Percentiles rank a stretch among this genome's conserved stretches.
Evolutionary conservation across 1,284 basidiomycete species (phyloP).

Genomic region (Trichosporon sp.): DNA sequence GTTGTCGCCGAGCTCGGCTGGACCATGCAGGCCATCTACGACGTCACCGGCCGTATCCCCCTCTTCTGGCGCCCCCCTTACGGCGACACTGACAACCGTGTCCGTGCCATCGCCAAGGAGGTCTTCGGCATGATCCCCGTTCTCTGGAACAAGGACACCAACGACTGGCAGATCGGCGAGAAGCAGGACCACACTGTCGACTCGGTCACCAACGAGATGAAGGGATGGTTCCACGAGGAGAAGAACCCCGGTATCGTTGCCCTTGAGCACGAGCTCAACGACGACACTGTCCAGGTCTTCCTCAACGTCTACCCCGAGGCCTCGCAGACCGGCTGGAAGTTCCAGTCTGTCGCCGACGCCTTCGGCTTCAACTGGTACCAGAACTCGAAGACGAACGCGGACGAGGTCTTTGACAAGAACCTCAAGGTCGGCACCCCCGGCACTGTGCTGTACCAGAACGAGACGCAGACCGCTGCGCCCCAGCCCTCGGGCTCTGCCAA

Average conservation of each 20-base stretch:
- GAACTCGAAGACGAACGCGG: conserved; percentile 35
- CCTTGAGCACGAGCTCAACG: conserved; percentile 42
- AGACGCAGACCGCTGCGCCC: not conserved
- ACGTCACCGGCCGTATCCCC: conserved; percentile 44
- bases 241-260: conserved; percentile 38
- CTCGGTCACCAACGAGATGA: conserved; percentile 25
- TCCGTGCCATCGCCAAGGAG: conserved; percentile 53
- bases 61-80: conserved; percentile 51
- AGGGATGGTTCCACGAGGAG: conserved; percentile 28
- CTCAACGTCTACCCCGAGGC: conserved; percentile 32
- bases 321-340: conserved; percentile 37
- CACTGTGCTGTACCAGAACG: conserved; percentile 1
- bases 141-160: conserved; percentile 48
- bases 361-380: conserved; percentile 41
- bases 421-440: conserved; percentile 25
- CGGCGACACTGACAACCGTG: conserved; percentile 54
- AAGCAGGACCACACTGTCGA: conserved; percentile 29
- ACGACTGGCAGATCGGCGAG: conserved; percentile 48
- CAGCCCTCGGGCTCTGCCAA: not conserved
- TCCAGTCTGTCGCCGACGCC: conserved; percentile 41
- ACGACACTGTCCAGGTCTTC: conserved; percentile 38
- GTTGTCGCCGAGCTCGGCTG: conserved; percentile 56
- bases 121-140: conserved; percentile 49
- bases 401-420: conserved; percentile 21
- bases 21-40: conserved; percentile 49